Evolutionary conservation across 228 moss, liverwort and hornwort species (phyloP).

Genomic region (Sphagnum fallax): DNA sequence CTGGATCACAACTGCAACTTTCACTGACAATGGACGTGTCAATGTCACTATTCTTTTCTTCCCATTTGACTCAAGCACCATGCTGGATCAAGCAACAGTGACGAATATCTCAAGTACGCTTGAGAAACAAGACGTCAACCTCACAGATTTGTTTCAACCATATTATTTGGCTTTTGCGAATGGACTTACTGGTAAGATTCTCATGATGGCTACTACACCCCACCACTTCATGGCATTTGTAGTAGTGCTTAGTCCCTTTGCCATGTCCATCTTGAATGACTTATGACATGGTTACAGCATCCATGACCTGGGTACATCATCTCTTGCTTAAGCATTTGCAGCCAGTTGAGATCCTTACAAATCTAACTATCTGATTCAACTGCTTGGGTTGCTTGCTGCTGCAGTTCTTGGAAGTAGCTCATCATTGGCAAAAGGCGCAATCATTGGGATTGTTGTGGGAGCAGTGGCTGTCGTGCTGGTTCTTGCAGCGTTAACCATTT

Average conservation of each 20-base stretch:
- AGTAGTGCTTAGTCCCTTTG: neutral
- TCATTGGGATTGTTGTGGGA: constrained; percentile 22
- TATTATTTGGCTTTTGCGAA: constrained; percentile 8
- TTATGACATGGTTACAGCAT: neutral
- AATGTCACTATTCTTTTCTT: constrained; percentile 32
- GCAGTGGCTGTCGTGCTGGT: constrained; percentile 3
- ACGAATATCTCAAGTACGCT: constrained; percentile 7
- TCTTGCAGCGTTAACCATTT: constrained; percentile 6
- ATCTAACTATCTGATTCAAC: too few species aligned
- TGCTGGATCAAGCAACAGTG: neutral
- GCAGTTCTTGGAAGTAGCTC: constrained; percentile 8
- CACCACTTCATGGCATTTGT: constrained; percentile 2
- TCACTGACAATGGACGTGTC: constrained; percentile 14
- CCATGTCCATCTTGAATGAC: neutral
- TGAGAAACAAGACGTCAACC: neutral
- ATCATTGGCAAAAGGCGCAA: neutral
- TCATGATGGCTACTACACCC: too few species aligned
- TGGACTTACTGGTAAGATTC: neutral
- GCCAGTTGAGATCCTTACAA: neutral
- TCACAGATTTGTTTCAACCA: neutral
- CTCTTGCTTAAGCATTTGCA: neutral
- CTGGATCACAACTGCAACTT: constrained; percentile 16
- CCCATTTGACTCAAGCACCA: constrained; percentile 5
- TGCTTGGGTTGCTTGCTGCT: neutral
- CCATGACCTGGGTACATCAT: neutral